phyloP scores from a whole-genome alignment of 441 rosid species.

The Pelargonium fulgidum region DNA sequence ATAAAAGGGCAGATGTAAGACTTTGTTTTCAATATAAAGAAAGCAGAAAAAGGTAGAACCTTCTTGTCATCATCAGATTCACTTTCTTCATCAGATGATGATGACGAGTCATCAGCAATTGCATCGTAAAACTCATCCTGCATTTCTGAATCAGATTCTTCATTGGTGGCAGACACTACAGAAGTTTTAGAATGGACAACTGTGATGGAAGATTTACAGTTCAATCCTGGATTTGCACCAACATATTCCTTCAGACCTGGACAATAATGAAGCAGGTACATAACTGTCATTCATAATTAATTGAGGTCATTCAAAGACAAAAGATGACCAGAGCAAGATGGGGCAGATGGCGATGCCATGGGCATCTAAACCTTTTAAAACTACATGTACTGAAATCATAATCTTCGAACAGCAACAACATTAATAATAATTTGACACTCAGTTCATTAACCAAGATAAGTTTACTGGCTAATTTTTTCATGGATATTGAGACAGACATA shows the following conservation, averaged over 20 bases:
- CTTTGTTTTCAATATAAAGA: conserved; percentile 17
- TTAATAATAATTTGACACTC: not conserved
- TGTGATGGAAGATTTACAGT: conserved; percentile 43
- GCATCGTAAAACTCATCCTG: conserved; percentile 97
- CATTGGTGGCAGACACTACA: conserved; percentile 35
- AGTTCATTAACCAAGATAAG: not conserved
- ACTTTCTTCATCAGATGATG: conserved; percentile 69
- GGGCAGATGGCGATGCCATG: conserved; percentile 3
- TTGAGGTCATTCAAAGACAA: not conserved
- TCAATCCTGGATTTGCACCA: conserved; percentile 84
- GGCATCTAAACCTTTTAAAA: not conserved
- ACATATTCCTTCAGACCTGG: conserved; percentile 92
- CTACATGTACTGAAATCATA: not conserved
- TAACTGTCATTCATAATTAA: conserved; percentile 7
- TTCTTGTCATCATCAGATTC: conserved; percentile 46
- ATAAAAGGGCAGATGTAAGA: conserved; percentile 11
- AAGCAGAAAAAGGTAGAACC: conserved; percentile 28
- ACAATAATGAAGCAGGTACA: conserved; percentile 23
- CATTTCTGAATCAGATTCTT: conserved; percentile 55
- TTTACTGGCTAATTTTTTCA: not conserved
- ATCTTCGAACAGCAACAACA: not conserved
- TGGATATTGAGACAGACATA: not conserved
- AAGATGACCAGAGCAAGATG: not conserved
- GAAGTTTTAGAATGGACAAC: conserved; percentile 50
- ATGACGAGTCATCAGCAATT: conserved; percentile 46